Base-by-base conservation (phyloP, 2,329 filamentous ascomycete species). In the Aspergillus sp. region DNA sequence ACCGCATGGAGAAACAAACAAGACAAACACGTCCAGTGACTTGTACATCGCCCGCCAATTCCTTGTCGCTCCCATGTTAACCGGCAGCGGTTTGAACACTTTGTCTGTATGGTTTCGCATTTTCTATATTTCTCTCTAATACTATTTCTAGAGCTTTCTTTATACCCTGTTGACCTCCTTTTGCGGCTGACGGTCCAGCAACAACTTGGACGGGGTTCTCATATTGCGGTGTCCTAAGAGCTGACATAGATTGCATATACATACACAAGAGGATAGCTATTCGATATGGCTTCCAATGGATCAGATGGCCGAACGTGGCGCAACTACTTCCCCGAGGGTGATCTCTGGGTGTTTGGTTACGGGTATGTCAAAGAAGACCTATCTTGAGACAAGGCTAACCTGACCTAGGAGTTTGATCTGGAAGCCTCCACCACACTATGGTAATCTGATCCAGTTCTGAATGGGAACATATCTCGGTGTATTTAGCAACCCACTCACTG, bases 311-410 rank as follows among this genome's bases (percentile, higher is more conserved):
- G 62, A 62, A 68, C 67, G 71, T 83, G 76, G 73, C 64, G 67
- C 66, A 65, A 62, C 62, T 58, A 75, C 58, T 75, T 75, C 41
- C 71, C 72, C 1, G 61, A 76, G 20, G 78, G 82, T 32, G 89
- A 96, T 68, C 91, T 97, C 65, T 99, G 94, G 94, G 79, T 99
- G 43, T 97, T 96, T 73, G 94, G 94, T 57, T 99, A 97, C 68
- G 94, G 93, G 93, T 96, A 78, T 60, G 80, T 76, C 40, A 32
- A 62, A 9, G 21, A 7, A 10, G 21, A 45, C 36, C 1, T 17
- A 17, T 20, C 9, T 10, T 34, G 29, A 10, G 40, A 19, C 23
- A 38, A 40, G 7, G 29, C 45, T 52, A 34, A 52, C 41, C 13
- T 58, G 45, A 59, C 55, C 45, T 47, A 94, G 93, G 76, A 96